Percentiles rank a stretch among this genome's conserved stretches.
Conservation (phyloP, 176 grass and related monocot genomes). For the Oryza punctata region DNA sequence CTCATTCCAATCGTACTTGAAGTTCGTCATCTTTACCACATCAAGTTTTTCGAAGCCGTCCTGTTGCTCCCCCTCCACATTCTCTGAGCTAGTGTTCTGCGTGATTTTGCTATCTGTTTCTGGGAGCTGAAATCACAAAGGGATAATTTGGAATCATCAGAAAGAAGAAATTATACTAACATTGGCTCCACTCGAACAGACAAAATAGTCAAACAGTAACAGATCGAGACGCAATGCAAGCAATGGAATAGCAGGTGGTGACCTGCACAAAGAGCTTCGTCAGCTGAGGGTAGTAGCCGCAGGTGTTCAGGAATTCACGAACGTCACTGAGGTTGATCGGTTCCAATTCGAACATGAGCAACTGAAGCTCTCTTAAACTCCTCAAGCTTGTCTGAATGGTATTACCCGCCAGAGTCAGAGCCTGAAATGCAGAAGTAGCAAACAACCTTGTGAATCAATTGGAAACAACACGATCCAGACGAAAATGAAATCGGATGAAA, state of each 20-base stretch:
- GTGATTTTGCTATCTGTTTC: background rate
- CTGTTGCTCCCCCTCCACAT: background rate
- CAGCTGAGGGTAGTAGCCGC: conserved; percentile 18
- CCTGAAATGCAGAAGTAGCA: background rate
- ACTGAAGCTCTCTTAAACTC: conserved; percentile 61
- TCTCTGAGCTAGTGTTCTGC: background rate
- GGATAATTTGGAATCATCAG: background rate
- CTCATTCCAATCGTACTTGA: background rate
- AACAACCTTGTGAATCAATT: background rate
- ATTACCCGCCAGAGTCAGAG: background rate
- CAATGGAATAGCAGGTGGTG: background rate
- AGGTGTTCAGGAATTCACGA: conserved; percentile 46
- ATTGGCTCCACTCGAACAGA: too few species aligned
- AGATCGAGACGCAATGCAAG: too few species aligned
- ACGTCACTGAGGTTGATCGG: conserved; percentile 44
- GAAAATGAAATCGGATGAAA: background rate
- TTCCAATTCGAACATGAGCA: conserved; percentile 46
- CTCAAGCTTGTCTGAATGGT: conserved; percentile 36
- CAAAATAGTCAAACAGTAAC: background rate
- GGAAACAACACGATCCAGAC: too few species aligned
- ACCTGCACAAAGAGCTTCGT: conserved; percentile 69
- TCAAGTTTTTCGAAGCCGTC: background rate
- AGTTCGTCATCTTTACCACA: conserved; percentile 7
- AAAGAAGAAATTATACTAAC: background rate
- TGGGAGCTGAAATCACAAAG: background rate